These are phyloP conservation scores for Pichia californica DNA, from an alignment of 805 yeast species.

Conservation along the genomic window DNA sequence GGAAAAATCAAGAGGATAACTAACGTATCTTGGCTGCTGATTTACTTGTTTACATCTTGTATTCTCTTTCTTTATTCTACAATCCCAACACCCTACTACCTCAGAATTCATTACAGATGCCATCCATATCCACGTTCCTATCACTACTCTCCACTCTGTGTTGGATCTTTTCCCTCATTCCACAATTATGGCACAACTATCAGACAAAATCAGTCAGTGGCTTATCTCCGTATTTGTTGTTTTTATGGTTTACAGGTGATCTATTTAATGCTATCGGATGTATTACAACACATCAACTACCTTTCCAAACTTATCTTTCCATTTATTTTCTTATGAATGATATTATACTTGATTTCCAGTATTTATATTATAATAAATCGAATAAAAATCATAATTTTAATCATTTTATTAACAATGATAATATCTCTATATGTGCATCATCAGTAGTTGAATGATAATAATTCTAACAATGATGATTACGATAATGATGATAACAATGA, in stretches of 20 bases:
- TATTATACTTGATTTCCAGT: constrained; percentile 60
- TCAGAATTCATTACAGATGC: too few species aligned
- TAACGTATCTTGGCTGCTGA: too few species aligned
- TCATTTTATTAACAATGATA: neutral
- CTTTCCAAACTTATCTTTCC: constrained; percentile 73
- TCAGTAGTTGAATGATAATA: neutral
- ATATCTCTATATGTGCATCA: too few species aligned
- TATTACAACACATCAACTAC: constrained; percentile 64
- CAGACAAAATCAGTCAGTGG: constrained; percentile 27
- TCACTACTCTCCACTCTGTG: constrained; percentile 27
- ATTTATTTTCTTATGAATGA: constrained; percentile 72
- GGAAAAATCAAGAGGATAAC: too few species aligned
- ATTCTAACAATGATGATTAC: too few species aligned
- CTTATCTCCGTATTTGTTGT: constrained; percentile 25
- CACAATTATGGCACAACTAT: constrained; percentile 31
- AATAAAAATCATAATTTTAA: neutral
- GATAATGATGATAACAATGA: neutral
- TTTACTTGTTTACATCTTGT: too few species aligned
- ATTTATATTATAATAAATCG: constrained; percentile 46
- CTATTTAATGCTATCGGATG: constrained; percentile 52
- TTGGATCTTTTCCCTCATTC: constrained; percentile 33
- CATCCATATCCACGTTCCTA: constrained; percentile 11
- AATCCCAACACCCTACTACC: too few species aligned
- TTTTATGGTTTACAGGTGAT: constrained; percentile 32
- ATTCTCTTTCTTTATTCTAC: too few species aligned